These are phyloP conservation scores for Suhomyces bribrorum DNA, from an alignment of 1,139 yeast species.

Conservation along the genomic window DNA sequence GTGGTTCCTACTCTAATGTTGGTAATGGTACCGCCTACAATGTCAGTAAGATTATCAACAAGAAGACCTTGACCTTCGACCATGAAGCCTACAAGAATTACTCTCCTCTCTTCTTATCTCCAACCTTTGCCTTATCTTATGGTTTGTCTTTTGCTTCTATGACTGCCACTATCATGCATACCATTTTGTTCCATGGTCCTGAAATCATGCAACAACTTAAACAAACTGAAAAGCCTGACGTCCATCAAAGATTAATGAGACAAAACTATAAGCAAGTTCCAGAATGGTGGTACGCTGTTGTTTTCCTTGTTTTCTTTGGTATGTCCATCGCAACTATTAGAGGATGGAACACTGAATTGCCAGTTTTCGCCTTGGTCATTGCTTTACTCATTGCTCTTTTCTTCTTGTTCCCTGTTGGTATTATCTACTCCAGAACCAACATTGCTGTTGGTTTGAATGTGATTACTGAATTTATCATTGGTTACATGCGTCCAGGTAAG, in stretches of 20 bases:
- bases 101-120: slow-evolving; percentile 64
- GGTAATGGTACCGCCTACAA: slow-evolving; percentile 30
- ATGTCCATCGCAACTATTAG: slow-evolving; percentile 40
- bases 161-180: slow-evolving; percentile 58
- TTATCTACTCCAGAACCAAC: slow-evolving; percentile 44
- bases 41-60: slow-evolving; percentile 45
- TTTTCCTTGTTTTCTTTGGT: slow-evolving; percentile 42
- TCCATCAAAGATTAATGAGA: slow-evolving; percentile 63
- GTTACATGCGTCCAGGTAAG: slow-evolving; percentile 51
- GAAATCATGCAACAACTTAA: slow-evolving; percentile 50
- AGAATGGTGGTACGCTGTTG: slow-evolving; percentile 61
- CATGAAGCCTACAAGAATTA: slow-evolving; percentile 46
- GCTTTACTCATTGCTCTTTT: slow-evolving; percentile 44
- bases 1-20: slow-evolving; percentile 41
- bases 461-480: slow-evolving; percentile 46
- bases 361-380: slow-evolving; percentile 39
- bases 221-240: slow-evolving; percentile 52
- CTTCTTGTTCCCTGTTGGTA: slow-evolving; percentile 46
- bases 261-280: slow-evolving; percentile 57
- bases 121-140: slow-evolving; percentile 63
- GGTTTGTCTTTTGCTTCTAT: slow-evolving; percentile 67
- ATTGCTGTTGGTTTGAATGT: slow-evolving; percentile 49
- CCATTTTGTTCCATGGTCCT: slow-evolving; percentile 55
- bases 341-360: slow-evolving; percentile 48
- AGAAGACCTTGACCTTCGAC: slow-evolving; percentile 42